Conservation (phyloP, 2,329 filamentous ascomycete species). For the Arthrobotrys sphaeroides region DNA sequence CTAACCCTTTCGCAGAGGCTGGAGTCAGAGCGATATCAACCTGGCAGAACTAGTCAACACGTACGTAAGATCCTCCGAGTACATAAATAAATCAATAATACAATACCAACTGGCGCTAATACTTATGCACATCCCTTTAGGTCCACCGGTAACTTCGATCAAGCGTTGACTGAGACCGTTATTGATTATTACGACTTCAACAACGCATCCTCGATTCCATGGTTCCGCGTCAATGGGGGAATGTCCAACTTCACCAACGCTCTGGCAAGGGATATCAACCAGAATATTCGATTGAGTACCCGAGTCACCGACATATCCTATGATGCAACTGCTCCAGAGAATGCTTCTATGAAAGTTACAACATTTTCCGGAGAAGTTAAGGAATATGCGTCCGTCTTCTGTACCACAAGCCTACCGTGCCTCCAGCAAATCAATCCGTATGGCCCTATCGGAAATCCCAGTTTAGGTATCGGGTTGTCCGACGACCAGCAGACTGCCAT, state of each 20-base stretch:
- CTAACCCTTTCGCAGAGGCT: neutral
- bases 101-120: neutral
- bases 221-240: slow-evolving; percentile 60
- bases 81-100: neutral
- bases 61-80: neutral
- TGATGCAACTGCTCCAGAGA: slow-evolving; percentile 39
- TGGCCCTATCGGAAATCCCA: slow-evolving; percentile 54
- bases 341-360: slow-evolving; percentile 54
- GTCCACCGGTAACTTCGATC: slow-evolving; percentile 60
- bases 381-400: slow-evolving; percentile 59
- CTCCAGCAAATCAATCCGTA: slow-evolving; percentile 59
- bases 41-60: neutral
- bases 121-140: neutral
- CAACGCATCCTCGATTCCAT: slow-evolving; percentile 39
- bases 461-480: neutral
- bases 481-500: slow-evolving; percentile 58
- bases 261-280: slow-evolving; percentile 55
- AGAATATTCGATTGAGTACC: slow-evolving; percentile 52
- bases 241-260: slow-evolving; percentile 57
- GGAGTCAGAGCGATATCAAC: neutral
- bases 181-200: slow-evolving; percentile 60
- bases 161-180: slow-evolving; percentile 60
- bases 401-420: slow-evolving; percentile 59
- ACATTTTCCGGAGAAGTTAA: slow-evolving; percentile 53
- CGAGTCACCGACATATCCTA: slow-evolving; percentile 55